phyloP scores from a whole-genome alignment of 352 stramenopile genomes.

The Phytopythium delawarense region DNA sequence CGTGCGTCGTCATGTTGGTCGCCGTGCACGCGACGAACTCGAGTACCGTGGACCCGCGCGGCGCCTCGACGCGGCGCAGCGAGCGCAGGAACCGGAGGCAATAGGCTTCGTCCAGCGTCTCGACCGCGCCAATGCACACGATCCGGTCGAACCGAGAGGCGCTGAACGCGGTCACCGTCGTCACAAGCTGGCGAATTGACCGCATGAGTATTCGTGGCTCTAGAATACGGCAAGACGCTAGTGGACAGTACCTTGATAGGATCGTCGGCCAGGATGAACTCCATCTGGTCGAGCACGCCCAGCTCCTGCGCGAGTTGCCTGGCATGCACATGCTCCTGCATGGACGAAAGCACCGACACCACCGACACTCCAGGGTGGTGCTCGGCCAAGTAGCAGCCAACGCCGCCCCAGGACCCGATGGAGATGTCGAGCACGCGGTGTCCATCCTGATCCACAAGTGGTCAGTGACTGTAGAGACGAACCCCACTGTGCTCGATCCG shows the following conservation, averaged over 20 bases:
- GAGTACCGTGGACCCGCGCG: conserved; percentile 48
- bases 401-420: conserved; percentile 75
- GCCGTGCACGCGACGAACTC: conserved; percentile 67
- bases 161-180: conserved; percentile 44
- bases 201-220: not conserved
- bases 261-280: conserved; percentile 66
- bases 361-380: conserved; percentile 38
- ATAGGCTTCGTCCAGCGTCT: conserved; percentile 40
- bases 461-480: not conserved
- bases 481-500: not conserved
- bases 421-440: conserved; percentile 80
- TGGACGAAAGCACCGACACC: conserved; percentile 53
- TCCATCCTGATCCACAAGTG: conserved; percentile 22
- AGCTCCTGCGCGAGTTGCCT: conserved; percentile 56
- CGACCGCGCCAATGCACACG: conserved; percentile 47
- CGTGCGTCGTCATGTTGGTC: conserved; percentile 61
- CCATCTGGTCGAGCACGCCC: conserved; percentile 54
- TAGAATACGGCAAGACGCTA: not conserved
- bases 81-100: conserved; percentile 53
- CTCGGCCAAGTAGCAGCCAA: conserved; percentile 71
- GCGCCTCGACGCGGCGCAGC: conserved; percentile 55
- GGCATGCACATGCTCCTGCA: conserved; percentile 53
- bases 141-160: conserved; percentile 70
- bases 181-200: conserved; percentile 31
- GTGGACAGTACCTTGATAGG: conserved; percentile 37